Evolutionary conservation across 164 flowering plant species (phyloP).

Genomic region (Santalum album): DNA sequence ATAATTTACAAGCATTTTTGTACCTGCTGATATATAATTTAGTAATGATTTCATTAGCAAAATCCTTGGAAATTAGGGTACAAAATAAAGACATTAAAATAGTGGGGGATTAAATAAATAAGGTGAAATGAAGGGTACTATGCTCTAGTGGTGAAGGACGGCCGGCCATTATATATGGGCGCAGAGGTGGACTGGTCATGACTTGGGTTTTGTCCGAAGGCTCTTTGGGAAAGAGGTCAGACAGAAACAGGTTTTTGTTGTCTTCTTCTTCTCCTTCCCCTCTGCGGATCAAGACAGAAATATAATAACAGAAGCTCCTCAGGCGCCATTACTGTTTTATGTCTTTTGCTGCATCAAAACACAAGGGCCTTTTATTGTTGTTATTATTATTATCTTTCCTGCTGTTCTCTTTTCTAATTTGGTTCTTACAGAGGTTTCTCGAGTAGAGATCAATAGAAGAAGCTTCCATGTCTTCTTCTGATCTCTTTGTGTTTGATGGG

Average conservation of each 20-base stretch:
- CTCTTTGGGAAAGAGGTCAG: neutral
- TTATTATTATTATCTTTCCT: no score
- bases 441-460: no score
- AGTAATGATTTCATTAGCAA: no score
- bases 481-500: slow-evolving; percentile 31
- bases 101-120: neutral
- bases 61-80: neutral
- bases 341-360: neutral
- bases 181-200: neutral
- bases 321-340: no score
- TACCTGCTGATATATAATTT: no score
- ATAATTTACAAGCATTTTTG: no score
- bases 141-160: neutral
- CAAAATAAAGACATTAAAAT: neutral
- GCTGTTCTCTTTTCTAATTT: neutral
- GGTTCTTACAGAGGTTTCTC: no score
- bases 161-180: neutral
- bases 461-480: slow-evolving; percentile 13
- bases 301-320: no score
- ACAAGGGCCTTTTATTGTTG: no score
- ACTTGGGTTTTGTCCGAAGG: neutral
- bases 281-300: no score
- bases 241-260: slow-evolving; percentile 2
- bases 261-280: slow-evolving; percentile 5
- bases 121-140: no score